These are phyloP conservation scores for Hirschioporus abietinus DNA, from an alignment of 768 basidiomycete species.

Conservation along the genomic window DNA sequence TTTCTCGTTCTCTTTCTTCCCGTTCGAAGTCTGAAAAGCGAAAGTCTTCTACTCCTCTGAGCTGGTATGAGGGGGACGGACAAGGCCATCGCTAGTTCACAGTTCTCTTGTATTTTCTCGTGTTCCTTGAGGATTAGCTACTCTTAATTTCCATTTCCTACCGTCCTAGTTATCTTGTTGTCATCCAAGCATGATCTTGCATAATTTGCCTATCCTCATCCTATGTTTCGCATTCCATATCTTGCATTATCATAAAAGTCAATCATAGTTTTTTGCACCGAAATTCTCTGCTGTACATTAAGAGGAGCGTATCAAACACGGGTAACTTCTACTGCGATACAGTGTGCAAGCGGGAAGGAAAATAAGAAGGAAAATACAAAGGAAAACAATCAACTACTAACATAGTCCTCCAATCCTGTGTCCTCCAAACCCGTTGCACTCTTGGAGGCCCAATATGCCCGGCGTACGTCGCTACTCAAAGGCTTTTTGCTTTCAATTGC, in stretches of 20 bases:
- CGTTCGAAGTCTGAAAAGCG: background rate
- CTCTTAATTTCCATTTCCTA: background rate
- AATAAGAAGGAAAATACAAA: background rate
- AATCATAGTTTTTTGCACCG: background rate
- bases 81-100: background rate
- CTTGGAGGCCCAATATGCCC: background rate
- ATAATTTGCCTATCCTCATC: background rate
- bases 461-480: background rate
- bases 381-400: background rate
- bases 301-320: background rate
- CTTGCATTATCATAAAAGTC: background rate
- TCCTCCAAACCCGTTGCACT: background rate
- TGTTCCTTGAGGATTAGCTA: background rate
- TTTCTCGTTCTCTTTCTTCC: background rate
- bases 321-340: background rate
- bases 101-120: background rate
- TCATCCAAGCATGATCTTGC: background rate
- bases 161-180: background rate
- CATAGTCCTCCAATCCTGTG: background rate
- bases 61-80: background rate
- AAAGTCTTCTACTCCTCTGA: background rate
- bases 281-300: background rate
- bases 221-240: background rate
- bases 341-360: background rate
- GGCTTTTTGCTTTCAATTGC: background rate